Conservation (phyloP, 345 rosid genomes). For the Passiflora organensis region DNA sequence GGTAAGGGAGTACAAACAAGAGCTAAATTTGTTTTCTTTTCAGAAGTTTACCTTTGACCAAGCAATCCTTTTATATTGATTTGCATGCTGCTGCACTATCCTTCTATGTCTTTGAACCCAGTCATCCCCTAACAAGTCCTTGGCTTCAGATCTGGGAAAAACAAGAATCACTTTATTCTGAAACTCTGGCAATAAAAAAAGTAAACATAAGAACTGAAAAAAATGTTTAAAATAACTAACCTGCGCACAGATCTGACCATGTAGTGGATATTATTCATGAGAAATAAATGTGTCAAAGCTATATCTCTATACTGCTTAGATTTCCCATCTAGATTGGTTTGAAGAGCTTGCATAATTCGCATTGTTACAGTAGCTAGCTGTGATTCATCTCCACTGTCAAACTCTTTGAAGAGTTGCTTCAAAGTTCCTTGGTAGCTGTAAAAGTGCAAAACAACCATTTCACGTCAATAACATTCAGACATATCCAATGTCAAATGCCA, state of each 20-base stretch:
- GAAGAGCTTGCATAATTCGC: slow-evolving; percentile 99
- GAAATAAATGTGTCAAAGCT: slow-evolving; percentile 85
- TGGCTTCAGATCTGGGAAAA: slow-evolving; percentile 85
- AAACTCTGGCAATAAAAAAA: not conserved
- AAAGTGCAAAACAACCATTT: not conserved
- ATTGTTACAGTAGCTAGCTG: slow-evolving; percentile 86
- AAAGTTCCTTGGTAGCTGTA: slow-evolving; percentile 89
- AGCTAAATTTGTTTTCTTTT: not conserved
- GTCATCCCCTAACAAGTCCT: slow-evolving; percentile 96
- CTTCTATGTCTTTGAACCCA: slow-evolving; percentile 99
- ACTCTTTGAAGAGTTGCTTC: slow-evolving; percentile 97
- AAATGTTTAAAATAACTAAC: slow-evolving; percentile 31
- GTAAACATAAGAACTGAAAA: slow-evolving; percentile 2
- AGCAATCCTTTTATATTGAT: slow-evolving; percentile 87
- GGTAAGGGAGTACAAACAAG: too few species aligned
- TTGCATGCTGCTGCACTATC: slow-evolving; percentile 96
- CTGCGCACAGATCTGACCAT: slow-evolving; percentile 99
- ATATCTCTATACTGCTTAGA: slow-evolving; percentile 92
- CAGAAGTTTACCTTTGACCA: slow-evolving; percentile 71
- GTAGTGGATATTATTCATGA: slow-evolving; percentile 97
- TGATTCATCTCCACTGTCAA: slow-evolving; percentile 64
- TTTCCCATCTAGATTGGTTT: slow-evolving; percentile 87
- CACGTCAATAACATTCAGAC: slow-evolving; percentile 4
- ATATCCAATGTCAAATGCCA: not conserved
- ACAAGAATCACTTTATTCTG: not conserved